phyloP scores from a whole-genome alignment of 495 filamentous ascomycete genomes.

The Penicillium cataractarum region DNA sequence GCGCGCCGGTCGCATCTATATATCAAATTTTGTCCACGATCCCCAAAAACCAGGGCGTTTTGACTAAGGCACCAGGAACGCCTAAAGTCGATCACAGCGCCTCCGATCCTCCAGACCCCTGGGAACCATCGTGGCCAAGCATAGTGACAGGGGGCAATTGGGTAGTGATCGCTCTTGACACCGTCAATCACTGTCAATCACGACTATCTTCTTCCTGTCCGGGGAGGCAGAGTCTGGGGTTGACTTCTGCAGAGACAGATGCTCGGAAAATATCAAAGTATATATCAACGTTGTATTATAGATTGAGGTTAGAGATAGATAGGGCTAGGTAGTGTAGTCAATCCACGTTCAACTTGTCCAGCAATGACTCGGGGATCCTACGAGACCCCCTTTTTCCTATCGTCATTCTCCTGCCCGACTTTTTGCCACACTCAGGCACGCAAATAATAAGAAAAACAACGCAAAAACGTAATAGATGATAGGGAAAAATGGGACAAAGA shows the following conservation, averaged over 20 bases:
- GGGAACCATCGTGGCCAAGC: constrained; percentile 29
- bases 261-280: neutral
- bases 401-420: neutral
- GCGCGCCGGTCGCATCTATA: constrained; percentile 3
- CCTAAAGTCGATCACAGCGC: constrained; percentile 11
- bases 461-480: neutral
- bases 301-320: neutral
- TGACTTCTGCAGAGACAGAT: constrained; percentile 16
- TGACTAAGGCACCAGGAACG: neutral
- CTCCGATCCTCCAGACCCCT: constrained; percentile 16
- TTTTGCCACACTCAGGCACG: neutral
- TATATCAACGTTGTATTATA: constrained; percentile 4
- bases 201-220: constrained; percentile 27
- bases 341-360: neutral
- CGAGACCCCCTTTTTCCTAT: neutral
- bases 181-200: constrained; percentile 34
- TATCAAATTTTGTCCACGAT: neutral
- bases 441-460: neutral
- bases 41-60: neutral
- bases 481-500: neutral
- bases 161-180: constrained; percentile 32
- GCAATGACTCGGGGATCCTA: neutral
- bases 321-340: neutral
- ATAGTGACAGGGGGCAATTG: constrained; percentile 28
- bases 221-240: constrained; percentile 15